phyloP scores from a whole-genome alignment of 2,329 filamentous ascomycete species.

The Phaeosphaeria sp. region DNA sequence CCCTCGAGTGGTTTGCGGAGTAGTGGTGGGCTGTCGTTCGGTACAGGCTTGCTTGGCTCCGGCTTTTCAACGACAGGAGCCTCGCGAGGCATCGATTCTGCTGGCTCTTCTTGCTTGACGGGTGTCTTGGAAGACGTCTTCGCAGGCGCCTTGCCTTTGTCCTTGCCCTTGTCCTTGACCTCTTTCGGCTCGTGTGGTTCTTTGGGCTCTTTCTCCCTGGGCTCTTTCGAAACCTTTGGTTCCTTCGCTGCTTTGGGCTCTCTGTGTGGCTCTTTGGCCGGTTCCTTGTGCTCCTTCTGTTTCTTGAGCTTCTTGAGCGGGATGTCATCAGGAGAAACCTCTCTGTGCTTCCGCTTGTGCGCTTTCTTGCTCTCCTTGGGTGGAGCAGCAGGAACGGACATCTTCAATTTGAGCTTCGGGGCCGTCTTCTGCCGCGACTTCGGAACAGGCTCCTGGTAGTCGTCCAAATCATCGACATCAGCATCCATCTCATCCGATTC shows the following conservation, averaged over 20 bases:
- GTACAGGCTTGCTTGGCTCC: conserved; percentile 29
- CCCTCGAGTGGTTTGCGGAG: conserved; percentile 36
- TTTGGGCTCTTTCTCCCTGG: conserved; percentile 14
- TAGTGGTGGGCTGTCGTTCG: conserved; percentile 36
- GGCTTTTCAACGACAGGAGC: conserved; percentile 36
- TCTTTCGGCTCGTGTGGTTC: conserved; percentile 18
- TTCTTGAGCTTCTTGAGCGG: conserved; percentile 35
- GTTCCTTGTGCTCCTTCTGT: conserved; percentile 1
- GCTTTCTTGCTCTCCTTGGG: conserved; percentile 31
- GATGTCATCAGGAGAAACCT: conserved; percentile 36
- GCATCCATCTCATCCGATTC: conserved; percentile 40
- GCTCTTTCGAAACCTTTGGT: conserved; percentile 18
- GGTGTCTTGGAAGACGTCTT: conserved; percentile 33
- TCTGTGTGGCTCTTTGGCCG: conserved; percentile 16
- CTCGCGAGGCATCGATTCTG: conserved; percentile 32
- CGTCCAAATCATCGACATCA: conserved; percentile 46
- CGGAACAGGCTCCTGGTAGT: conserved; percentile 48
- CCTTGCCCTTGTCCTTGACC: conserved; percentile 28
- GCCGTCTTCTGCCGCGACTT: conserved; percentile 34
- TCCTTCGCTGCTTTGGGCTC: conserved; percentile 16
- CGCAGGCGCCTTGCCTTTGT: conserved; percentile 29
- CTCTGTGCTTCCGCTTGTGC: conserved; percentile 36
- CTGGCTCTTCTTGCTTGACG: conserved; percentile 36
- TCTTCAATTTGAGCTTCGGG: conserved; percentile 41
- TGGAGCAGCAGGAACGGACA: conserved; percentile 11